Evolutionary conservation across 179 eudicot genomes (phyloP), one percentile per base, ranked within the genome.

Genomic region (Spinacia oleracea): DNA sequence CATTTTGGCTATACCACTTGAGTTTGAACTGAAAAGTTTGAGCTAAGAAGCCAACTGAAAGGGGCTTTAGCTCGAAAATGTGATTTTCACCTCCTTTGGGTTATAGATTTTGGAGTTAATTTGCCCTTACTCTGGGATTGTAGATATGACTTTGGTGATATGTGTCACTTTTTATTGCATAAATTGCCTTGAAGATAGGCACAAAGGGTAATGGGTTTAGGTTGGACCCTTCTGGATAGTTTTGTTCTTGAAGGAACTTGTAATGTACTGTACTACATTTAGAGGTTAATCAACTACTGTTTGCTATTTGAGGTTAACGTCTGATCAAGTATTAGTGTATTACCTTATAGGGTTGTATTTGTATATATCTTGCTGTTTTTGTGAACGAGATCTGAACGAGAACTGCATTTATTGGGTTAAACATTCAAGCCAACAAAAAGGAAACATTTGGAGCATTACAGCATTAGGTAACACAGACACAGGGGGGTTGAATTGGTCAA

Each of bases 1-100:
- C 38, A 18, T 27, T 77, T 72, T 76, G 82, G 85, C 65, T 42
- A 64, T 75, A 53, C 43, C 43, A 50, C 32, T 67, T 32, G 46
- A 51, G 64, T 51, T 65, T 51, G 56, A 23, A 74, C 31, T 60
- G 20, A 53, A 50, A 72, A 72, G 63, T 31, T 72, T 51, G 16
- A 32, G 75, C 63, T 51, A 53, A 72, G 75, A 32, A 20, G 75
- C 75, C 53, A 32, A 72, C 75, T 72, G 35, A 8, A 27, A n/a
- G 46, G 25, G 60, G 79, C 59, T 66, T 35, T 66, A n/a, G 46
- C 27, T 38, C 8, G 21, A 32, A 55, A 20, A 8, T 42, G 56
- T 23, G 55, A 11, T 43, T 71, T 70, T 71, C 74, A 5, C 74
- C 23, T 70, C 25, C 59, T 48, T 72, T 72, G 63, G 23, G 20